Evolutionary conservation across 371 early-diverging fungal species (phyloP).

Genomic region (Entomophthora muscae): DNA sequence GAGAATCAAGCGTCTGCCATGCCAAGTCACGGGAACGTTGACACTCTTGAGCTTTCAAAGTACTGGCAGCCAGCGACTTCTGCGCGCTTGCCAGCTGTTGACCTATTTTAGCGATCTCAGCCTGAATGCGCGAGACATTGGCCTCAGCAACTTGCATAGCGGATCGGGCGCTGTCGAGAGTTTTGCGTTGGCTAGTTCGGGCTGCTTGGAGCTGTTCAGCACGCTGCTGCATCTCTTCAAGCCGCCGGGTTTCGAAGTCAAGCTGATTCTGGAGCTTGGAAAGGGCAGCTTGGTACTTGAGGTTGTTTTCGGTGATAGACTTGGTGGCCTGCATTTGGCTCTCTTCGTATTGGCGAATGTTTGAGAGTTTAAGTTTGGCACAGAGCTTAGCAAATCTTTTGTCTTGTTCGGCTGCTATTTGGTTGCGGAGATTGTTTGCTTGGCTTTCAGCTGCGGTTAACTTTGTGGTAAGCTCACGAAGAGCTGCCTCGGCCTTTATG

Average conservation of each 20-base stretch:
- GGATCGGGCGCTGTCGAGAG: slow-evolving; percentile 12
- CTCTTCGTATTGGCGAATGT: slow-evolving; percentile 75
- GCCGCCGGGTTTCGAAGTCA: slow-evolving; percentile 56
- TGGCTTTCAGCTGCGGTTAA: background rate
- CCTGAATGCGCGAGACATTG: slow-evolving; percentile 19
- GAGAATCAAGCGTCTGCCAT: slow-evolving; percentile 41
- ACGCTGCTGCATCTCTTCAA: slow-evolving; percentile 40
- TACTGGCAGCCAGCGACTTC: background rate
- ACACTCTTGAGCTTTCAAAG: background rate
- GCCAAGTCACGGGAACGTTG: slow-evolving; percentile 15
- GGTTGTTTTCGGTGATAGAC: slow-evolving; percentile 45
- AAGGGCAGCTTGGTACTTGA: slow-evolving; percentile 51
- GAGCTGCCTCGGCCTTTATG: background rate
- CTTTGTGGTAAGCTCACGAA: background rate
- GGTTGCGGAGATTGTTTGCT: background rate
- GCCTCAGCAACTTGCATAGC: slow-evolving; percentile 15
- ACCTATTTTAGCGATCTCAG: slow-evolving; percentile 33
- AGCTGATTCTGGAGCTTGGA: slow-evolving; percentile 60
- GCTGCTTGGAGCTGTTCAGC: slow-evolving; percentile 13
- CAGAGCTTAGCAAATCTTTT: slow-evolving; percentile 67
- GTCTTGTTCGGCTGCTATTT: slow-evolving; percentile 19
- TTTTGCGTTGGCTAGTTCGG: slow-evolving; percentile 14
- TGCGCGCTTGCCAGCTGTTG: slow-evolving; percentile 21
- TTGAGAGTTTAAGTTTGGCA: slow-evolving; percentile 34
- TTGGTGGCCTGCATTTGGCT: slow-evolving; percentile 43